Evolutionary conservation across 1,284 basidiomycete species (phyloP), one percentile per base, ranked within the genome.

Genomic region (Peniophora sp.): DNA sequence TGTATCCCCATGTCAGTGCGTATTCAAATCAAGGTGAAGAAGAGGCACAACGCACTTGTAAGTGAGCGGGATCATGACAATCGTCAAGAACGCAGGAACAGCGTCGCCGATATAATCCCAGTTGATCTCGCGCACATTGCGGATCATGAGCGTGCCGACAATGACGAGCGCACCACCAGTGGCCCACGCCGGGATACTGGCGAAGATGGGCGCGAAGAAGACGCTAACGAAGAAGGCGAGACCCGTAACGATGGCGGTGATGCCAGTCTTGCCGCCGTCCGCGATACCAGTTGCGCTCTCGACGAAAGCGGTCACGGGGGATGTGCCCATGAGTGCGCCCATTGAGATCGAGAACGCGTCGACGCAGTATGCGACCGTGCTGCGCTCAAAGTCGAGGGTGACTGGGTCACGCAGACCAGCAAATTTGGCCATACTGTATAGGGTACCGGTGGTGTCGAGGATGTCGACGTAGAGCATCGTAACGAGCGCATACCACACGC

Each of bases 401-500:
- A 87, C 78, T 1, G 85, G 86, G 64, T 94, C 85, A 52, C 89
- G 87, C 11, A 95, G 77, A 20, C 89, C 89, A n/a, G 92, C 90
- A 58, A 93, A 92, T 62, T 89, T 90, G 48, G 91, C 88, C 92
- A 95, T 94, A 43, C 92, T 85, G 67, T 92, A 92, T 11, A 94
- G 70, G 2, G 92, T 93, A 62, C 90, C 88, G 47, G 75, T 81
- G 23, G 72, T 75, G 55, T 78, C 83, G 61, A 91, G 75, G 56
- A 92, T 86, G 67, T 93, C 91, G 61, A 94, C 90, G 65, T 94
- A 95, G 50, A 94, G 81, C 79, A 94, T 89, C 9, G 86, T 89
- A 61, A 92, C 73, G 34, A 94, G 75, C 5, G 92, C 90, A 61
- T 92, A 88, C 92, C 92, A 94, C 9, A 91, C 86, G 48, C 72